Base-by-base conservation (phyloP, 306 rosid genomes). In the Medicago ruthenica region DNA sequence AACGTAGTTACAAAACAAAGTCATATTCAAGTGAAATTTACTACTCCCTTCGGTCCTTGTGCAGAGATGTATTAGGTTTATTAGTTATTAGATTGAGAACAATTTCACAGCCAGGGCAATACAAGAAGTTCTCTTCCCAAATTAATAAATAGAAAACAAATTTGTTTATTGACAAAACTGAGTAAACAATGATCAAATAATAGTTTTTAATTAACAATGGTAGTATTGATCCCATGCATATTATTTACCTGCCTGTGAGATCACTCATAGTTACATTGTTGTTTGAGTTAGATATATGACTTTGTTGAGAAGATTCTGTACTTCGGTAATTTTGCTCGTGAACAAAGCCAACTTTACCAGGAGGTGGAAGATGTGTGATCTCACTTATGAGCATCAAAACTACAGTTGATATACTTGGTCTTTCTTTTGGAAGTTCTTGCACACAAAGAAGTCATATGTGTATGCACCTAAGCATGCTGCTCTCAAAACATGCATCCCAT, bases 341-440 rank as follows among this genome's bases (percentile, higher is more conserved):
- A 57, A 82, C 85, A 21, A 77, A 77, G 37, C 82, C 85, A 65
- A 82, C 85, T 73, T 77, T 73, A 0, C 61, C 31, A 14, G 79
- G 82, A 36, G 76, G 67, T 58, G 82, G 85, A 57, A 82, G 82
- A 37, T 82, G 71, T 22, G 85, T 77, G 40, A 82, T 82, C 53
- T 82, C 85, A 72, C 85, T 82, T n/a, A 82, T 77, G 0, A 82
- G 79, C 85, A 82, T 82, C 44, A 77, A 77, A 71, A 82, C 85
- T 0, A 71, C 82, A 9, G 79, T 82, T 17, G 82, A 71, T 66
- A 82, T 77, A 37, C 67, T 17, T 77, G 85, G 85, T 24, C 82
- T 82, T 71, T 82, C 82, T 77, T 11, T 82, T 77, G 85, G 65
- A 41, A 81, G 41, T 62, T 81, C 84, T 76, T 81, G 81, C 14